Base-by-base conservation (phyloP, 305 asterid species). In the Ajuga reptans region DNA sequence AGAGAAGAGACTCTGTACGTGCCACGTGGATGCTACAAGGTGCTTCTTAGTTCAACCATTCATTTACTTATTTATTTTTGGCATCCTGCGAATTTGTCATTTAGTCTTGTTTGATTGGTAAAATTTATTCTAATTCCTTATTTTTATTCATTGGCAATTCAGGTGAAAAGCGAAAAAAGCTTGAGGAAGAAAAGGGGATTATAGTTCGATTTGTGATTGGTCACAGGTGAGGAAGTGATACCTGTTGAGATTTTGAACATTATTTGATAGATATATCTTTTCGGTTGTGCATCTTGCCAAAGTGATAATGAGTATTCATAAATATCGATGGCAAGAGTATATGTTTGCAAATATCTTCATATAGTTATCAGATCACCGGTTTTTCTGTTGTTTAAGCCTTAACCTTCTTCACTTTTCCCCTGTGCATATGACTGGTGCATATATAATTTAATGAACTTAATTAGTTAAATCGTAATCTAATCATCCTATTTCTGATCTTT, bases 11-110 rank as follows among this genome's bases (percentile, higher is more conserved):
- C 75, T 89, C 96, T 1, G 79, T 89, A 27, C 96, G 96, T 64
- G 92, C 89, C 43, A 89, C 96, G 57, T 87, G 96, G 95, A 86
- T 90, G 88, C 86, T 84, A 51, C 84, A 84, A 86, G 95, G 96
- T 87, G 65, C 79, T 75, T 78, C 43, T 54, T 50, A 64, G 50
- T 56, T n/a, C 21, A 24, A 51, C 50, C 37, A 16, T 36, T 8
- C n/a, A n/a, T n/a, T n/a, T n/a, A n/a, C n/a, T n/a, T 12, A 9
- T 53, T n/a, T 43, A 33, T 12, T 34, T 69, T 4, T 6, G 24
- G 5, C 47, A 41, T 37, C 73, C n/a, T 39, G 12, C 16, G 46
- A 29, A 63, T 34, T 80, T 51, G 39, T 73, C 17, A 24, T 24
- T 15, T 33, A 50, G 33, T 24, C 21, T 46, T 59, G 53, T n/a